Conservation (phyloP, 768 basidiomycete species). For the Podaxis mareebaensis region DNA sequence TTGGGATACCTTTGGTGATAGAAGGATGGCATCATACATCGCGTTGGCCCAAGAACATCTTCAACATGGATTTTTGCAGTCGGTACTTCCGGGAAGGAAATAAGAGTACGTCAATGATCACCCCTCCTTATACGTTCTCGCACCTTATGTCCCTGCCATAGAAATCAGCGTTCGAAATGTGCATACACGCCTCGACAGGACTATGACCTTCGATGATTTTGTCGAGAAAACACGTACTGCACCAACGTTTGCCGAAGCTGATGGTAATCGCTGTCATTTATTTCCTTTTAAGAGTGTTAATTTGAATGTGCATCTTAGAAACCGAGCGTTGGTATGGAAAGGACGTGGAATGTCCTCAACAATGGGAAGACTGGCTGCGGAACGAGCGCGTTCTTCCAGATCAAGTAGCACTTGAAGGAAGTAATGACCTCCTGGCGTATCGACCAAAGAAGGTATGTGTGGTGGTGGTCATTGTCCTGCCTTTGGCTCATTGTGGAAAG, state of each 20-base stretch:
- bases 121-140: neutral
- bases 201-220: conserved; percentile 53
- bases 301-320: conserved; percentile 36
- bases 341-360: conserved; percentile 66
- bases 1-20: conserved; percentile 65
- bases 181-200: conserved; percentile 52
- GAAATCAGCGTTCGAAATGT: conserved; percentile 67
- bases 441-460: conserved; percentile 51
- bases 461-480: too few relatives aligned
- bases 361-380: conserved; percentile 67
- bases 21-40: conserved; percentile 55
- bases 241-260: conserved; percentile 33
- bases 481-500: neutral
- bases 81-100: conserved; percentile 23
- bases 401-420: conserved; percentile 49
- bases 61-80: conserved; percentile 57
- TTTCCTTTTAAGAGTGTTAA: conserved; percentile 3
- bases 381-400: conserved; percentile 48
- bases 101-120: neutral
- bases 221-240: conserved; percentile 42
- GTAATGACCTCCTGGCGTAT: conserved; percentile 58
- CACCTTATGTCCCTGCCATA: conserved; percentile 23
- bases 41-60: conserved; percentile 55
- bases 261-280: conserved; percentile 33
- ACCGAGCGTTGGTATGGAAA: conserved; percentile 72